Percentiles rank a stretch among this genome's conserved stretches.
These are phyloP conservation scores for Diaporthe vaccinii DNA, from an alignment of 2,329 filamentous ascomycete species.

Conservation along the genomic window DNA sequence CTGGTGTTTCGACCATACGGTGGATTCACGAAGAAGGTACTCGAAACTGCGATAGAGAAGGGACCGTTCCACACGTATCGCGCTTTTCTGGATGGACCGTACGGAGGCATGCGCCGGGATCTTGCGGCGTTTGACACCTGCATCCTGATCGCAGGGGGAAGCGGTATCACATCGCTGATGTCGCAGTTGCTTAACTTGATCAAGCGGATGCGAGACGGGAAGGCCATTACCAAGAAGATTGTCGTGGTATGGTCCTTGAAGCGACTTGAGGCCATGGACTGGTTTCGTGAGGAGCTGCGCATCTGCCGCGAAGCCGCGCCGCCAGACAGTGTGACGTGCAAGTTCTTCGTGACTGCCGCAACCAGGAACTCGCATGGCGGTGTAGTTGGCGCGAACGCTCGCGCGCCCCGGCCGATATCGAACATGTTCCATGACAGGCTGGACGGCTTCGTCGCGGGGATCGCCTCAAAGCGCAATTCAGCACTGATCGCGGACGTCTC, in stretches of 20 bases:
- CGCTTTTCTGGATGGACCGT: slow-evolving; percentile 93
- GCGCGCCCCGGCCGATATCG: slow-evolving; percentile 75
- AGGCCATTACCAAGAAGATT: slow-evolving; percentile 91
- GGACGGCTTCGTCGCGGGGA: slow-evolving; percentile 87
- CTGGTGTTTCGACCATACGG: slow-evolving; percentile 92
- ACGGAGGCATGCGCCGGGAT: slow-evolving; percentile 92
- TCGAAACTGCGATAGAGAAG: slow-evolving; percentile 86
- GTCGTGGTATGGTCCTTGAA: slow-evolving; percentile 96
- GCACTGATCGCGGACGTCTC: slow-evolving; percentile 86
- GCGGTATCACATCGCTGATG: slow-evolving; percentile 92
- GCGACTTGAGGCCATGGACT: slow-evolving; percentile 92
- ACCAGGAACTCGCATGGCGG: slow-evolving; percentile 62
- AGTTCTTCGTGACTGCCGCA: slow-evolving; percentile 92
- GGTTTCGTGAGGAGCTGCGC: slow-evolving; percentile 94
- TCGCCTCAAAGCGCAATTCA: slow-evolving; percentile 89
- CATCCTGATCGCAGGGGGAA: slow-evolving; percentile 92
- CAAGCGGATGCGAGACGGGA: slow-evolving; percentile 94
- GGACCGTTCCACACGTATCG: slow-evolving; percentile 93
- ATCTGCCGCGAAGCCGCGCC: slow-evolving; percentile 93
- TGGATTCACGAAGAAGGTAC: slow-evolving; percentile 88
- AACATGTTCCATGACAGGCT: slow-evolving; percentile 87
- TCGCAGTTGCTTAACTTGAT: slow-evolving; percentile 94
- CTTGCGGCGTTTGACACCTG: slow-evolving; percentile 94
- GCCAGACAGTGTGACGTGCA: slow-evolving; percentile 89
- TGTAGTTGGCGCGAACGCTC: slow-evolving; percentile 53